Evolutionary conservation across 202 grass and related monocot genomes (phyloP), one percentile per base, ranked within the genome.

Genomic region (Cymbopogon flexuosus): DNA sequence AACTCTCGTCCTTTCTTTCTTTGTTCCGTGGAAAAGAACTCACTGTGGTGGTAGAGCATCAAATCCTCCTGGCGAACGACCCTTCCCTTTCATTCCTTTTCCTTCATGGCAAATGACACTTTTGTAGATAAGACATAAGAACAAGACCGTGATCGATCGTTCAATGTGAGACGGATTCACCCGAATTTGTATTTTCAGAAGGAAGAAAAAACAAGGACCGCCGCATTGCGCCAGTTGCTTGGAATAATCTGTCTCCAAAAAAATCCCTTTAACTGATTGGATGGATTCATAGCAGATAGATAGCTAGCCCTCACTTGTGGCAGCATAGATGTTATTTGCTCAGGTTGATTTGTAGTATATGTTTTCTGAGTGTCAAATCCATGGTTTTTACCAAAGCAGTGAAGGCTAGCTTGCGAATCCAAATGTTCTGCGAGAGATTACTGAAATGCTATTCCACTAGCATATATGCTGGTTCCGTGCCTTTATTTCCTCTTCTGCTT

Each of bases 1-100:
- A 74, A 79, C 73, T 82, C 51, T 86, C 73, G 31, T 89, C 83
- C 87, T 79, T 82, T 69, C 73, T 79, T 89, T 83, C 73, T 41
- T 29, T 70, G 27, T 18, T 52, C 78, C 24, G 49, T 35, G 19
- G 65, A 68, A 11, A 69, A 40, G 65, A 78, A 33, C 3, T 82
- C 72, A 37, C 76, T 29, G 14, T 27, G 34, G 61, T 22, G 23
- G 13, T 68, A 72, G 82, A 52, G 73, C 68, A 86, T 89, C 83
- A 85, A 83, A 64, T 75, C 61, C 67, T 74, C 49, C 11, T 0
- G 36, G 46, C 19, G 40, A 65, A 61, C 7, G 33, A 74, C 73
- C 60, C 33, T 66, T 83, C 68, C 74, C 74, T 78, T 61, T 83
- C 79, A 42, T 61, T 34, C 79, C 52, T 37, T 86, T 83, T 82